A percentile compares a stretch with the other conserved stretches of the same genome.
Conservation (phyloP, 2,329 filamentous ascomycete species). For the Podosphaera fusca region DNA sequence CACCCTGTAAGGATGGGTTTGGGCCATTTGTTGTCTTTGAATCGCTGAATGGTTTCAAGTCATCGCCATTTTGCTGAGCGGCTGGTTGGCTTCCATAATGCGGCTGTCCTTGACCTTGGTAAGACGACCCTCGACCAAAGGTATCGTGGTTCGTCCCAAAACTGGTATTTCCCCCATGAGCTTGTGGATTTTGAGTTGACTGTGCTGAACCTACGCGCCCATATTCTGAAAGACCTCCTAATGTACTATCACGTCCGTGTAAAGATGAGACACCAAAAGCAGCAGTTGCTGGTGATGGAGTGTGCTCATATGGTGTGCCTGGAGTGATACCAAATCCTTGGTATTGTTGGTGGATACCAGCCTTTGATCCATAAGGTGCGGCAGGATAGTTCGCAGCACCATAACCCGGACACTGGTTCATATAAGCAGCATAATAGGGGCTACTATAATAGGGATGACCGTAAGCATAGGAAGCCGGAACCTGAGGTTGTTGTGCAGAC, state of each 20-base stretch:
- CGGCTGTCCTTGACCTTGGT: conserved; percentile 16
- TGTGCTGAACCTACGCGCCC: conserved; percentile 16
- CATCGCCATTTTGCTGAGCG: conserved; percentile 14
- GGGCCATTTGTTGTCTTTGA: conserved; percentile 16
- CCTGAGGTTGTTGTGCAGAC: conserved; percentile 28
- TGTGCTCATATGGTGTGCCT: conserved; percentile 16
- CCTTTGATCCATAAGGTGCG: conserved; percentile 16
- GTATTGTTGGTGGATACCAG: conserved; percentile 16
- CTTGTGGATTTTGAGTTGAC: conserved; percentile 14
- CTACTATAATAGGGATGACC: conserved; percentile 36
- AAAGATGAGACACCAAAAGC: conserved; percentile 15
- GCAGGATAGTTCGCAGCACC: conserved; percentile 18
- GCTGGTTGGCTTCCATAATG: conserved; percentile 15
- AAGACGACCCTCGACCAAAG: conserved; percentile 15
- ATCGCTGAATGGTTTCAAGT: conserved; percentile 18
- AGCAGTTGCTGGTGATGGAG: conserved; percentile 15
- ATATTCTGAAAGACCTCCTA: conserved; percentile 17
- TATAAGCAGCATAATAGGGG: conserved; percentile 39
- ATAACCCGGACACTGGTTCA: conserved; percentile 26
- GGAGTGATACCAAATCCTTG: conserved; percentile 17
- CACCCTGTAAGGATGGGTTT: conserved; percentile 16
- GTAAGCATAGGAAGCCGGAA: conserved; percentile 24
- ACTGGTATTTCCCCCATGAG: conserved; percentile 14
- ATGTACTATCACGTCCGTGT: conserved; percentile 16
- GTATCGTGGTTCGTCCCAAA: conserved; percentile 16